Percentiles rank a stretch among this genome's conserved stretches.
Evolutionary conservation across 306 rosid species (phyloP).

Genomic region (Sicyos baderoa): DNA sequence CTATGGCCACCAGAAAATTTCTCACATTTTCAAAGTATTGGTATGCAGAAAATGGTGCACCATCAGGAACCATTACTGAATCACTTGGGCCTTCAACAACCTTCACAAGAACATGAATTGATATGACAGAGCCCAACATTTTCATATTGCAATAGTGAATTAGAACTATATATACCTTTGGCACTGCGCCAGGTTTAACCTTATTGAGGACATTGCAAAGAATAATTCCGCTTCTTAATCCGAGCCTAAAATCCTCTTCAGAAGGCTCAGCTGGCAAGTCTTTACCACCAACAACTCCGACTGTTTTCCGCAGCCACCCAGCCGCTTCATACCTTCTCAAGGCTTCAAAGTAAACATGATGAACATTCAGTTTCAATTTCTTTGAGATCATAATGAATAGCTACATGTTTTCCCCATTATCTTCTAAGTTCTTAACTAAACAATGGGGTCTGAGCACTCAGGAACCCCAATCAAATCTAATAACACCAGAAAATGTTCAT

Average conservation of each 20-base stretch:
- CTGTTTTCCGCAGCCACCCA: constrained; percentile 63
- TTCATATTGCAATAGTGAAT: too few species aligned
- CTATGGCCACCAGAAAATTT: constrained; percentile 47
- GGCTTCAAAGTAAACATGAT: constrained; percentile 35
- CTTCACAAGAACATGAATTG: constrained; percentile 24
- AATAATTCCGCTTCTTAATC: constrained; percentile 77
- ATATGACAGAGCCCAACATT: too few species aligned
- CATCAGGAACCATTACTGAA: constrained; percentile 38
- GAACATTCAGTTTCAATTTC: background rate
- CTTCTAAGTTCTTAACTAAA: background rate
- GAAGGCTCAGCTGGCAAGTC: constrained; percentile 88
- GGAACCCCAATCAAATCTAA: background rate
- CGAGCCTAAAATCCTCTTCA: constrained; percentile 75
- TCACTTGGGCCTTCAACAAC: constrained; percentile 51
- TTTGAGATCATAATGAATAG: too few species aligned
- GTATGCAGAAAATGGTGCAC: constrained; percentile 56
- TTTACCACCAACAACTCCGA: constrained; percentile 76
- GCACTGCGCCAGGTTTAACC: constrained; percentile 65
- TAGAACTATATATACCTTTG: constrained; percentile 41
- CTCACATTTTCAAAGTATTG: constrained; percentile 55
- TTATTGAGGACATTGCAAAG: constrained; percentile 81
- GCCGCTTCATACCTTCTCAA: constrained; percentile 87
- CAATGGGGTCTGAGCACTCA: background rate
- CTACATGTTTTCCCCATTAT: background rate
- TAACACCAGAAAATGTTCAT: background rate